Evolutionary conservation across 2,329 filamentous ascomycete species (phyloP).

Genomic region (Dissoconium aciculare): DNA sequence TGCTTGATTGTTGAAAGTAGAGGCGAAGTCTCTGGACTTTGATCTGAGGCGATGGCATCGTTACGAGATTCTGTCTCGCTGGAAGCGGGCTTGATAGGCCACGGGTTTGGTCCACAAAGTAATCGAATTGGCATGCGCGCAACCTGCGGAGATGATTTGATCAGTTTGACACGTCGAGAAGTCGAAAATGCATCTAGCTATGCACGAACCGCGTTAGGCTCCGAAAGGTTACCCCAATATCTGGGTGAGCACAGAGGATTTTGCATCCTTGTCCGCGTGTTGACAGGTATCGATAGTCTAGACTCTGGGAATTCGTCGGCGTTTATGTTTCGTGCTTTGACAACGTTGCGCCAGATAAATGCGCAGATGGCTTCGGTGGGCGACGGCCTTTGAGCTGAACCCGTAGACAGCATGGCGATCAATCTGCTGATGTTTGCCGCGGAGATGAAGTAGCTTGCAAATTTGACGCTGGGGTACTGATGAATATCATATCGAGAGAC

Average conservation of each 20-base stretch:
- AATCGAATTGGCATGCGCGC: constrained; percentile 5
- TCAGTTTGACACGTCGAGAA: neutral
- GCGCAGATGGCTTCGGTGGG: constrained; percentile 5
- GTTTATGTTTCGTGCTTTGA: constrained; percentile 4
- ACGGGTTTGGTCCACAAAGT: constrained; percentile 2
- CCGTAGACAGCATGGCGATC: neutral
- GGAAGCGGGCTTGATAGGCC: neutral
- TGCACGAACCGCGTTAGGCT: constrained; percentile 5
- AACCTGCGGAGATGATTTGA: constrained; percentile 2
- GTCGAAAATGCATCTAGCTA: no score
- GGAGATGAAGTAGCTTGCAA: constrained; percentile 6
- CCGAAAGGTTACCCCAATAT: constrained; percentile 8
- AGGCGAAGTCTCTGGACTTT: neutral
- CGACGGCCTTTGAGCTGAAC: neutral
- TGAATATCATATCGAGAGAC: neutral
- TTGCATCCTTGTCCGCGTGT: constrained; percentile 4
- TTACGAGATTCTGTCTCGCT: neutral
- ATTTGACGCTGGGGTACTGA: neutral
- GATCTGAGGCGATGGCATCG: neutral
- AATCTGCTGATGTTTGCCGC: constrained; percentile 2
- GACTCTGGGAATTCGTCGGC: constrained; percentile 4
- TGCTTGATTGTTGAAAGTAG: constrained; percentile 1
- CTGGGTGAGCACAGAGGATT: neutral
- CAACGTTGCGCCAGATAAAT: constrained; percentile 6
- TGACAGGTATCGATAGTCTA: constrained; percentile 8